Evolutionary conservation across 2,329 filamentous ascomycete genomes (phyloP).

Genomic region (Aspergillus pseudoterreus): DNA sequence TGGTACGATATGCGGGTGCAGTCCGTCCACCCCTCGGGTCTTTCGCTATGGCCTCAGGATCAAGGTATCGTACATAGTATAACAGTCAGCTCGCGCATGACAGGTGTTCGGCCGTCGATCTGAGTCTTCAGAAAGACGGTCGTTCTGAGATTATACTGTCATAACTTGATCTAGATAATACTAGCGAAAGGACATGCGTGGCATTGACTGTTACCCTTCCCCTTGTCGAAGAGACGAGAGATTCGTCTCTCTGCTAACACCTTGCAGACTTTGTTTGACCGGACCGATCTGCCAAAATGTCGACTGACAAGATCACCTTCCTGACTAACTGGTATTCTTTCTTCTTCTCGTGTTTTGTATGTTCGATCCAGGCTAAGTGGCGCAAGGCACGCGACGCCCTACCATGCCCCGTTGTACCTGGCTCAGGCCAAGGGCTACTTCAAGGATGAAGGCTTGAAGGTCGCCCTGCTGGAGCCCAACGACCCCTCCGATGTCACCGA

Average conservation of each 20-base stretch:
- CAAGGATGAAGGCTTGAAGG: conserved; percentile 71
- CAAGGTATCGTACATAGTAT: conserved; percentile 43
- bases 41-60: conserved; percentile 32
- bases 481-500: conserved; percentile 80
- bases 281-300: conserved; percentile 56
- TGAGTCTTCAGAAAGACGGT: conserved; percentile 6
- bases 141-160: conserved; percentile 73
- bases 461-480: conserved; percentile 72
- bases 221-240: background rate
- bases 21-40: conserved; percentile 16
- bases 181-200: conserved; percentile 86
- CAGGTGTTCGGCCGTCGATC: conserved; percentile 38
- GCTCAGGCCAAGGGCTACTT: conserved; percentile 73
- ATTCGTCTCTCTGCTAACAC: conserved; percentile 16
- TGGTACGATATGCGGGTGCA: conserved; percentile 28
- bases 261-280: conserved; percentile 27
- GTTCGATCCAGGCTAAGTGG: conserved; percentile 25
- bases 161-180: conserved; percentile 85
- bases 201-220: conserved; percentile 45
- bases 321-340: conserved; percentile 69
- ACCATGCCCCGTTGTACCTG: conserved; percentile 74
- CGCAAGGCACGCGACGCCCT: conserved; percentile 72
- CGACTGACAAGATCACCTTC: conserved; percentile 81
- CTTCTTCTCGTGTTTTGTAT: conserved; percentile 7
- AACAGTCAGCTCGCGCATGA: conserved; percentile 40